Evolutionary conservation across 2,329 filamentous ascomycete genomes (phyloP), one percentile per base, ranked within the genome.

Genomic region (Sporothrix sp.): DNA sequence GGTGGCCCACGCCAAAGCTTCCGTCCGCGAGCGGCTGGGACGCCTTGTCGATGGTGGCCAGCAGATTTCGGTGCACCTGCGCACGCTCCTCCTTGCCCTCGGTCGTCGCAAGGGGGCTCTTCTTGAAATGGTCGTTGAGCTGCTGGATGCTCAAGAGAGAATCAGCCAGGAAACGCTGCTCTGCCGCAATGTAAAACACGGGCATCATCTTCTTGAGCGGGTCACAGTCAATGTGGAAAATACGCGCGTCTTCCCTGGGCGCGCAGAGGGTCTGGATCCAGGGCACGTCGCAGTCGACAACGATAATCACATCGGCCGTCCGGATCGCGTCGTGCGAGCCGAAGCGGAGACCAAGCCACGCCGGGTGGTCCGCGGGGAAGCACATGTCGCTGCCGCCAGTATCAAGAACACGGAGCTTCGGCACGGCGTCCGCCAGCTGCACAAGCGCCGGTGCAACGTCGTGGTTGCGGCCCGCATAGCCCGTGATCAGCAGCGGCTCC

Each of bases 241-340:
- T 68, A 54, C 70, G 71, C 18, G 75, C 74, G 14, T 73, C 70
- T 2, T 68, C 63, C 1, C 64, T 64, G 0, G 81, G 81, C 56
- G 71, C 71, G 64, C 77, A 81, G 14, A 81, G 79, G 0, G 87
- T 93, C n/a, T 84, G 82, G 50, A 96, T 89, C 88, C 89, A 96
- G 0, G 90, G 90, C 0, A 95, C 88, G 61, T 96, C 90, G 56
- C 88, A 94, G 65, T 96, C 85, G 21, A 95, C 62, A 2, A 95
- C 83, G 1, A 96, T 58, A 53, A 96, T 94, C 10, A 88, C 78
- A 63, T 96, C 91, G 0, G 90, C 87, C 0, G 79, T 79, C 52
- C 74, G 76, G 62, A 95, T 86, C 37, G 74, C 72, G 2, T 86
- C 79, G 47, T 95, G 85, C 3, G 78, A 73, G 3, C 87, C 87